A percentile compares a stretch with the other conserved stretches of the same genome.
phyloP scores from a whole-genome alignment of 306 rosid species.

The Acacia crassicarpa region DNA sequence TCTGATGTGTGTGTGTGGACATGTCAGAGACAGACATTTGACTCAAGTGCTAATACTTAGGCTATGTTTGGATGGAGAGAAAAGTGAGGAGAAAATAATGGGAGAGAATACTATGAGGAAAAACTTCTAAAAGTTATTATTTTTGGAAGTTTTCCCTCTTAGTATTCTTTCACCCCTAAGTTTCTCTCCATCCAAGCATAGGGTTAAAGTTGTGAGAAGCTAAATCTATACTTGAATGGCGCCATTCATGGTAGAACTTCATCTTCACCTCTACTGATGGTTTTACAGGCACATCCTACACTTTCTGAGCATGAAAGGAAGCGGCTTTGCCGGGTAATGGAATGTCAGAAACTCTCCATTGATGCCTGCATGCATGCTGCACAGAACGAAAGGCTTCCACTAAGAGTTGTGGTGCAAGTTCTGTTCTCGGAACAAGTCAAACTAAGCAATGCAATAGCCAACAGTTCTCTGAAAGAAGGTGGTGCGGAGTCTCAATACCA shows the following conservation, averaged over 20 bases:
- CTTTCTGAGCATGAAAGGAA: slow-evolving; percentile 96
- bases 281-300: slow-evolving; percentile 82
- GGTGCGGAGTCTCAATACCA: slow-evolving; percentile 59
- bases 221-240: background rate
- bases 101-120: no score
- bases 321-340: slow-evolving; percentile 94
- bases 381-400: slow-evolving; percentile 92
- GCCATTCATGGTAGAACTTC: background rate
- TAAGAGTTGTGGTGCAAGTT: slow-evolving; percentile 94
- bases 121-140: no score
- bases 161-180: no score
- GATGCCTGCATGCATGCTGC: slow-evolving; percentile 99
- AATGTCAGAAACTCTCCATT: slow-evolving; percentile 94
- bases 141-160: no score
- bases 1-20: background rate
- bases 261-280: background rate
- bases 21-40: background rate
- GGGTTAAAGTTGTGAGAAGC: background rate
- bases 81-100: no score
- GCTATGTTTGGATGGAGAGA: no score
- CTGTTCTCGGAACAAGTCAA: slow-evolving; percentile 93
- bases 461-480: slow-evolving; percentile 60
- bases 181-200: no score
- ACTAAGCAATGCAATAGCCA: slow-evolving; percentile 81
- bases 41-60: no score